These are phyloP conservation scores for Asterochloris sp. DNA, from an alignment of 139 green algal species.

Conservation along the genomic window DNA sequence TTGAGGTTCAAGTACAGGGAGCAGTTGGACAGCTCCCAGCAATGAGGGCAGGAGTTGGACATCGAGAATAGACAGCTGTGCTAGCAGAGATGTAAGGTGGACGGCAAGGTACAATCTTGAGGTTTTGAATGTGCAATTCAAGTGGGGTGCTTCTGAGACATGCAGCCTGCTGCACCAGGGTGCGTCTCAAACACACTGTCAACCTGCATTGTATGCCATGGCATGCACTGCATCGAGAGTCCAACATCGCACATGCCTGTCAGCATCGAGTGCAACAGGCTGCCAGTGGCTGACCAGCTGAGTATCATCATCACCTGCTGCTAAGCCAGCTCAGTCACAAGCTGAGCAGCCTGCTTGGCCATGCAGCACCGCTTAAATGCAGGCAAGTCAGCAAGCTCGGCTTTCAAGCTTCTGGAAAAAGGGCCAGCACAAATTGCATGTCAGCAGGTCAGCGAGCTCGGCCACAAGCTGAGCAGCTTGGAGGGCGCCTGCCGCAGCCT, in stretches of 20 bases:
- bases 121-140: not conserved
- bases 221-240: too few relatives aligned
- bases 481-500: slow-evolving; percentile 52
- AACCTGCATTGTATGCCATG: too few relatives aligned
- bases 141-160: not conserved
- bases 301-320: not conserved
- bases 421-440: not conserved
- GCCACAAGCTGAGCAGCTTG: slow-evolving; percentile 52
- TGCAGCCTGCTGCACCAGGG: not conserved
- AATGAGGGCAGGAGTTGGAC: slow-evolving; percentile 44
- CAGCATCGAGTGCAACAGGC: not conserved
- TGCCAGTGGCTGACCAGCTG: not conserved
- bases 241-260: too few relatives aligned
- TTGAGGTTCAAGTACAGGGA: slow-evolving; percentile 17
- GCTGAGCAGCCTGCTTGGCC: too few relatives aligned
- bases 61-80: slow-evolving; percentile 57
- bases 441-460: slow-evolving; percentile 59
- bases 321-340: too few relatives aligned
- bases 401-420: too few relatives aligned
- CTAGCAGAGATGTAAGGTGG: slow-evolving; percentile 73
- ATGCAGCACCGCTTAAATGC: too few relatives aligned
- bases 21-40: slow-evolving; percentile 24
- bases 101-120: slow-evolving; percentile 50
- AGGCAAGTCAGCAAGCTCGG: too few relatives aligned
- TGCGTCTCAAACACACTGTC: too few relatives aligned